A percentile compares a stretch with the other conserved stretches of the same genome.
phyloP scores from a whole-genome alignment of 768 basidiomycete species.

The Lyophyllum decastes region DNA sequence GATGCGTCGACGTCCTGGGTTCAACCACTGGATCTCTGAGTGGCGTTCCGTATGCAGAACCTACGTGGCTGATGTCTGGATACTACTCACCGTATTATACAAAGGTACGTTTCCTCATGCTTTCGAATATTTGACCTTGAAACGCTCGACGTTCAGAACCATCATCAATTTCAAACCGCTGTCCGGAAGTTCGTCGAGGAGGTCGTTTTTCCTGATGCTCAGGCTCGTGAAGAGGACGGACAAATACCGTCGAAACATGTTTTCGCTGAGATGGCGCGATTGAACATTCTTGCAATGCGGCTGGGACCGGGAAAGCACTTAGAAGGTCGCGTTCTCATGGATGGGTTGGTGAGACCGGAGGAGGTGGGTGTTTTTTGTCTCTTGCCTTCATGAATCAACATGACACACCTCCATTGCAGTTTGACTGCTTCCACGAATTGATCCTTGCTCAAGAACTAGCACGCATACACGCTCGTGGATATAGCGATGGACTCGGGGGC shows the following conservation, averaged over 20 bases:
- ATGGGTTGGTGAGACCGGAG: conserved; percentile 75
- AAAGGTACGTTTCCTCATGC: conserved; percentile 50
- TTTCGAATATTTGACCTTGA: conserved; percentile 36
- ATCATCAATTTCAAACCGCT: conserved; percentile 49
- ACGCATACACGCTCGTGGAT: conserved; percentile 73
- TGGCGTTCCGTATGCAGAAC: conserved; percentile 85
- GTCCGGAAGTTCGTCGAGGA: conserved; percentile 76
- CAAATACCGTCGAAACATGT: conserved; percentile 74
- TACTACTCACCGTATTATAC: conserved; percentile 79
- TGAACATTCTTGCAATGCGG: conserved; percentile 63
- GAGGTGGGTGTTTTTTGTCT: conserved; percentile 42
- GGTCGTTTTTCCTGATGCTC: conserved; percentile 53
- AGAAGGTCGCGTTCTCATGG: conserved; percentile 73
- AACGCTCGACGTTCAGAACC: not conserved
- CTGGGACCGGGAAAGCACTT: conserved; percentile 86
- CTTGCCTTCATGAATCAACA: not conserved
- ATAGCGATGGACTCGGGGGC: conserved; percentile 70
- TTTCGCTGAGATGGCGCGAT: conserved; percentile 65
- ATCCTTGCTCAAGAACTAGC: conserved; percentile 72
- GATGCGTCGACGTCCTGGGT: conserved; percentile 35
- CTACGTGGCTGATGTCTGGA: conserved; percentile 73
- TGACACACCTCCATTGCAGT: conserved; percentile 32
- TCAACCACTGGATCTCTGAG: conserved; percentile 61
- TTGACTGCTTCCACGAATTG: conserved; percentile 84
- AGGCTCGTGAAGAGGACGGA: conserved; percentile 76